Conservation (phyloP, 73 alveolate genomes). For the Uronychia setigera region DNA sequence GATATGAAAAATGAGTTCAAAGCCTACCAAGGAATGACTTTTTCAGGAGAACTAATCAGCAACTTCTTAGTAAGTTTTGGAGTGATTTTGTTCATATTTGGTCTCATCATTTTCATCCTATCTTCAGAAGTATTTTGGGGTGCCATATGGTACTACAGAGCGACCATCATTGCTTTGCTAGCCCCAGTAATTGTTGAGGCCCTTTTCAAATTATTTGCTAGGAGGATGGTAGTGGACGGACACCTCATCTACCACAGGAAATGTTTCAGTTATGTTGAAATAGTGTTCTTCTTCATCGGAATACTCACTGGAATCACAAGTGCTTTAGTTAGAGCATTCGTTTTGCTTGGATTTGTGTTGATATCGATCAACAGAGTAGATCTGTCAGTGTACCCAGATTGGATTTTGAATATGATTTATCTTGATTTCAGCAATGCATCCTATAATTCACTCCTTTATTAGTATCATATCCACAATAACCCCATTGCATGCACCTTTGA, state of each 20-base stretch:
- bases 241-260: not conserved
- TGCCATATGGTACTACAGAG: not conserved
- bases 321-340: not conserved
- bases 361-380: not conserved
- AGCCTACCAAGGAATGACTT: not conserved
- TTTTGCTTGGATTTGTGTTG: not conserved
- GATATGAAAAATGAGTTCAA: not conserved
- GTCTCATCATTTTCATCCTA: not conserved
- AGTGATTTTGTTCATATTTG: not conserved
- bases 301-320: slow-evolving; percentile 1
- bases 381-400: not conserved
- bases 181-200: not conserved
- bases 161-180: not conserved
- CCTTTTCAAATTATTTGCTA: not conserved
- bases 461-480: slow-evolving; percentile 1
- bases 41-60: not conserved
- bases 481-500: not conserved
- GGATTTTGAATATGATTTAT: not conserved
- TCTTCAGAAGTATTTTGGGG: not conserved
- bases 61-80: not conserved
- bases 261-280: not conserved
- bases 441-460: not conserved
- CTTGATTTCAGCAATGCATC: not conserved
- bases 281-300: not conserved
- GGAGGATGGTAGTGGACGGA: not conserved